These are phyloP conservation scores for Candida ovalis DNA, from an alignment of 805 yeast genomes.

Conservation along the genomic window DNA sequence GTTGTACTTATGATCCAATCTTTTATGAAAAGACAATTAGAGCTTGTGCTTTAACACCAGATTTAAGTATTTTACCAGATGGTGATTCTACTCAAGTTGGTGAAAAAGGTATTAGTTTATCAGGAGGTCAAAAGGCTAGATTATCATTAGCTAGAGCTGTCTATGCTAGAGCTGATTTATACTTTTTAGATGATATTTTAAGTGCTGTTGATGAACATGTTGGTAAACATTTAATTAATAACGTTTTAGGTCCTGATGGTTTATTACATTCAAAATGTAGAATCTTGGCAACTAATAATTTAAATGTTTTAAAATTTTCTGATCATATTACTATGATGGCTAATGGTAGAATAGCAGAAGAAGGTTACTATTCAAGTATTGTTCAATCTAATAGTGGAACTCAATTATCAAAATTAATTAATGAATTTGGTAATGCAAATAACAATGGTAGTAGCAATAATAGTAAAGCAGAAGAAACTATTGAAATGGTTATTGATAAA, in stretches of 20 bases:
- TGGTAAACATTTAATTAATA: slow-evolving; percentile 74
- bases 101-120: slow-evolving; percentile 89
- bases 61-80: slow-evolving; percentile 70
- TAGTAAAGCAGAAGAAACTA: slow-evolving; percentile 7
- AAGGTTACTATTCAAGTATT: slow-evolving; percentile 56
- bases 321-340: slow-evolving; percentile 63
- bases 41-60: slow-evolving; percentile 83
- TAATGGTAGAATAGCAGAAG: slow-evolving; percentile 65
- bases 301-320: slow-evolving; percentile 76
- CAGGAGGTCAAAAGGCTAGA: slow-evolving; percentile 97
- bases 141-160: slow-evolving; percentile 90
- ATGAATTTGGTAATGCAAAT: slow-evolving; percentile 56
- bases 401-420: slow-evolving; percentile 49
- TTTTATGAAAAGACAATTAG: slow-evolving; percentile 75
- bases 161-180: slow-evolving; percentile 85
- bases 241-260: slow-evolving; percentile 81
- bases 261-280: slow-evolving; percentile 69
- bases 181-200: slow-evolving; percentile 83
- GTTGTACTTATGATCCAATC: slow-evolving; percentile 72
- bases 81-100: slow-evolving; percentile 92
- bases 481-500: slow-evolving; percentile 14
- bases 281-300: slow-evolving; percentile 81
- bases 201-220: slow-evolving; percentile 97
- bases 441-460: slow-evolving; percentile 16
- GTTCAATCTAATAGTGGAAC: slow-evolving; percentile 35